These are phyloP conservation scores for Neofusicoccum kwambonambiense DNA, from an alignment of 2,329 filamentous ascomycete genomes.

Conservation along the genomic window DNA sequence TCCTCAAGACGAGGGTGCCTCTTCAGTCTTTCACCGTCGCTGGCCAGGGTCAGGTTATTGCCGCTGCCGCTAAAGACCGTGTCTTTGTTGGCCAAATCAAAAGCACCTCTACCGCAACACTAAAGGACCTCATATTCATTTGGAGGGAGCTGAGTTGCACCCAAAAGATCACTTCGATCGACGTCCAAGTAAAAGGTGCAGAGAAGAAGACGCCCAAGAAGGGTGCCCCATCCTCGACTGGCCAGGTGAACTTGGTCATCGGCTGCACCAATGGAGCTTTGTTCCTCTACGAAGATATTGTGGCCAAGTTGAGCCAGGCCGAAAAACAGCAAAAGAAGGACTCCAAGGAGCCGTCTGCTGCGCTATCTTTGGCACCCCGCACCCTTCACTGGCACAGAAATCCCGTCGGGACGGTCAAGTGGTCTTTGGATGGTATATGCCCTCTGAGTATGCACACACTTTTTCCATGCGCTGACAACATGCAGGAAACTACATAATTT, in stretches of 20 bases:
- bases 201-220: constrained; percentile 54
- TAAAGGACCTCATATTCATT: constrained; percentile 45
- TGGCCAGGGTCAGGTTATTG: constrained; percentile 58
- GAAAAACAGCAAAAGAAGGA: constrained; percentile 29
- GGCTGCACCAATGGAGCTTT: constrained; percentile 77
- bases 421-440: constrained; percentile 80
- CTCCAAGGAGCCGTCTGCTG: constrained; percentile 38
- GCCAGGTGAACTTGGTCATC: constrained; percentile 69
- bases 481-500: constrained; percentile 86
- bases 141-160: constrained; percentile 58
- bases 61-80: constrained; percentile 53
- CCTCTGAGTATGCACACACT: neutral
- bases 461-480: constrained; percentile 8
- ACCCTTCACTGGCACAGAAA: constrained; percentile 90
- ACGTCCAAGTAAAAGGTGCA: constrained; percentile 28
- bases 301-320: constrained; percentile 53
- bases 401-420: constrained; percentile 80
- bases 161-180: constrained; percentile 55
- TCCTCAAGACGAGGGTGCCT: constrained; percentile 38
- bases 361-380: constrained; percentile 48
- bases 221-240: constrained; percentile 29
- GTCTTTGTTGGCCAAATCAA: constrained; percentile 61
- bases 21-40: constrained; percentile 45
- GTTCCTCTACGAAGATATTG: constrained; percentile 75
- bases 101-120: constrained; percentile 31